These are phyloP conservation scores for Aspergillus puulaauensis DNA, from an alignment of 2,329 filamentous ascomycete species.

Conservation along the genomic window DNA sequence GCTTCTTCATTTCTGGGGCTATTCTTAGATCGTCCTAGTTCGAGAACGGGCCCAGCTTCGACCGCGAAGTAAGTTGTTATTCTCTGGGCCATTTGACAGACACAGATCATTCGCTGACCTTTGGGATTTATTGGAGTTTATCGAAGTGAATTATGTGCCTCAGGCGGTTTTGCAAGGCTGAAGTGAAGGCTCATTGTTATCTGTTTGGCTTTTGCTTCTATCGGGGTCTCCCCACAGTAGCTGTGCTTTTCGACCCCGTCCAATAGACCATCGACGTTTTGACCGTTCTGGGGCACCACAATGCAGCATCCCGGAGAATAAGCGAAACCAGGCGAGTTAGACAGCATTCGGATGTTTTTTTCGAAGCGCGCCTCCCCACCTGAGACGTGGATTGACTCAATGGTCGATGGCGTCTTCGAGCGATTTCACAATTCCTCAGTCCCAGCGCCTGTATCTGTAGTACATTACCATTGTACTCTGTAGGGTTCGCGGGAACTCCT, in stretches of 20 bases:
- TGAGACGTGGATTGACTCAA: background rate
- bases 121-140: background rate
- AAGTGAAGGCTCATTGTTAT: background rate
- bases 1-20: background rate
- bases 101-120: background rate
- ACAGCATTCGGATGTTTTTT: constrained; percentile 11
- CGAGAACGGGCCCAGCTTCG: background rate
- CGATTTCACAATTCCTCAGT: background rate
- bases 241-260: background rate
- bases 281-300: constrained; percentile 12
- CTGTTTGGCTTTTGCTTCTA: background rate
- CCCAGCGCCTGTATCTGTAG: background rate
- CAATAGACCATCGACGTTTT: constrained; percentile 12
- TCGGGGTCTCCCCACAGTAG: constrained; percentile 2
- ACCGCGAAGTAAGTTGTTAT: background rate
- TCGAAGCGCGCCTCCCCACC: background rate
- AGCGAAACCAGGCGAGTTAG: constrained; percentile 13
- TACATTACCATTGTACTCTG: background rate
- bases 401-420: background rate
- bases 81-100: background rate
- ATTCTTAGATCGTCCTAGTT: constrained; percentile 7
- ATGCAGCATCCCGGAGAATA: constrained; percentile 18
- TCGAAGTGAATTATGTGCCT: background rate
- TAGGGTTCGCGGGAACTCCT: constrained; percentile 1
- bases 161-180: background rate